Conservation (phyloP, 1,284 basidiomycete genomes). For the Tausonia pullulans region DNA sequence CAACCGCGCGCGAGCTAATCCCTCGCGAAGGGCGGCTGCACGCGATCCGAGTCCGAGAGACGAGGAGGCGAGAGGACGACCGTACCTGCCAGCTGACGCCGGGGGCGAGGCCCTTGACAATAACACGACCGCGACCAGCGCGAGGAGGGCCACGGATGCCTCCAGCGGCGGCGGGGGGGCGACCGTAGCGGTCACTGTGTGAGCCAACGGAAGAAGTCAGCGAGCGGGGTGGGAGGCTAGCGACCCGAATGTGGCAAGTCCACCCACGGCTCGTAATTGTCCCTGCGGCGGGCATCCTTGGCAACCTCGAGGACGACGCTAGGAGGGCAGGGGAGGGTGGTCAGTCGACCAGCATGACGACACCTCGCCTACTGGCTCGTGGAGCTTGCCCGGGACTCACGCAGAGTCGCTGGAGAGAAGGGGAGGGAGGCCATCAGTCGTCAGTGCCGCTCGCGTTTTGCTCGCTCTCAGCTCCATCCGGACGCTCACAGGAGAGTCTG, state of each 20-base stretch:
- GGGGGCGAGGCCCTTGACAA: slow-evolving; percentile 73
- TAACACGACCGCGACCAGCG: slow-evolving; percentile 49
- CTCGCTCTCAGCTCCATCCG: no score
- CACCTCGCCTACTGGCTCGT: no score
- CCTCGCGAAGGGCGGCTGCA: not conserved
- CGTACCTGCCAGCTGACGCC: slow-evolving; percentile 96
- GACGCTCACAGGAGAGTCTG: slow-evolving; percentile 55
- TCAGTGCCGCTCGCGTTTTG: no score
- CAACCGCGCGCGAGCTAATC: not conserved
- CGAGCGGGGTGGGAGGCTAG: not conserved
- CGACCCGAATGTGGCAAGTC: slow-evolving; percentile 23
- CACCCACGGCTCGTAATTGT: slow-evolving; percentile 53
- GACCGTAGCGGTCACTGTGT: not conserved
- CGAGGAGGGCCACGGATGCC: slow-evolving; percentile 43
- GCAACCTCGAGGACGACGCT: slow-evolving; percentile 87
- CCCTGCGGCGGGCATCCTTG: slow-evolving; percentile 73
- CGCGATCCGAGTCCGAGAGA: not conserved
- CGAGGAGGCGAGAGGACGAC: slow-evolving; percentile 12
- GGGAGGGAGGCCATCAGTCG: no score
- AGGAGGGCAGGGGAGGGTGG: no score
- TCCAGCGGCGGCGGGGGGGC: slow-evolving; percentile 6
- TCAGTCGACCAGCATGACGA: no score
- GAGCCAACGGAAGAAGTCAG: not conserved
- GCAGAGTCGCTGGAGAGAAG: no score
- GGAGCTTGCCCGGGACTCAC: no score